Conservation (phyloP, 2,329 filamentous ascomycete species). For the Fusarium longipes region DNA sequence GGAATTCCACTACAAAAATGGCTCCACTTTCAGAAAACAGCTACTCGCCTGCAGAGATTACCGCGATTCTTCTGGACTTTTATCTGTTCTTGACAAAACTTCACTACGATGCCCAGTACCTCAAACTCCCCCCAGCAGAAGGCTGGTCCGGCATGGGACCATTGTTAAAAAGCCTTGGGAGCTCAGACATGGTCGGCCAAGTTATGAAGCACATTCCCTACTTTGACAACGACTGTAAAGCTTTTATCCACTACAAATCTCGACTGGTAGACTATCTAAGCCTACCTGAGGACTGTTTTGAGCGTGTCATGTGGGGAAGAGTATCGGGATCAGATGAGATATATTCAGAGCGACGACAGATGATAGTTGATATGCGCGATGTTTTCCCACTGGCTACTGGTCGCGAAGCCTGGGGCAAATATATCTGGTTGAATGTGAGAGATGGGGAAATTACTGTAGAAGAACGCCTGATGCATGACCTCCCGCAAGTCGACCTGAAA, state of each 20-base stretch:
- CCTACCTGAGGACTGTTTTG: neutral
- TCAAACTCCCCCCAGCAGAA: constrained; percentile 2
- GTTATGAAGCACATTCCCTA: constrained; percentile 4
- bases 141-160: neutral
- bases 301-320: neutral
- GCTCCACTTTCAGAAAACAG: neutral
- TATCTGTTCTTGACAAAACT: constrained; percentile 6
- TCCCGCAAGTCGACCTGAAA: neutral
- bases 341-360: neutral
- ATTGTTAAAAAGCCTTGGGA: neutral
- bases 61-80: neutral
- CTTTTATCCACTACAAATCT: constrained; percentile 6
- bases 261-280: neutral
- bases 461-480: neutral
- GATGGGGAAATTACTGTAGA: neutral
- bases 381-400: neutral
- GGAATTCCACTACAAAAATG: neutral
- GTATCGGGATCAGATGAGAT: neutral
- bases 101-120: neutral
- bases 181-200: neutral
- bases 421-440: neutral
- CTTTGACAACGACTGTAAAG: neutral
- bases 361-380: neutral
- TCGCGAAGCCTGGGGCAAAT: neutral
- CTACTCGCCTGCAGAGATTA: constrained; percentile 1